Conservation (phyloP, 2,329 filamentous ascomycete genomes). For the Botrytis hyacinthi region DNA sequence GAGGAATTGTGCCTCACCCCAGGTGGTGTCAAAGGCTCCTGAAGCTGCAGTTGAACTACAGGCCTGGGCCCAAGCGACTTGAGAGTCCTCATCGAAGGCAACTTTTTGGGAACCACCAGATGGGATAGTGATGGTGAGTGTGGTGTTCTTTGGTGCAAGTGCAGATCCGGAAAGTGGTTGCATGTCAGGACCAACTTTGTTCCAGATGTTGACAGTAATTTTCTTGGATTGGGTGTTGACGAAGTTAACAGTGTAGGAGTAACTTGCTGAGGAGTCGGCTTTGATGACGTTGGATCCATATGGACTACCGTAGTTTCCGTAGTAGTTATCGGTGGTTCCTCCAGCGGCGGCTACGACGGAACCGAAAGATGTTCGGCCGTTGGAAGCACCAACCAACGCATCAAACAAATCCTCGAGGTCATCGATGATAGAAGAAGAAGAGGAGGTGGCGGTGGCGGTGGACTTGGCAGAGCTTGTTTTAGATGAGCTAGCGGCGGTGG, state of each 20-base stretch:
- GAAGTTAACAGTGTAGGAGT: conserved; percentile 34
- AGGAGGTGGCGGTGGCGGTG: not conserved
- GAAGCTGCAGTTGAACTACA: conserved; percentile 20
- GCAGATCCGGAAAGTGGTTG: conserved; percentile 29
- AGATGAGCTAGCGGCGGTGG: conserved; percentile 11
- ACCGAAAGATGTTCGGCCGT: conserved; percentile 30
- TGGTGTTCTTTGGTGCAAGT: conserved; percentile 32
- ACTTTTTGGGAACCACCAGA: conserved; percentile 32
- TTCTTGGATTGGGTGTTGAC: conserved; percentile 27
- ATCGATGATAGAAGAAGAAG: conserved; percentile 7
- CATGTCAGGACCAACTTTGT: conserved; percentile 30
- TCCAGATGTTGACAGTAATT: conserved; percentile 36
- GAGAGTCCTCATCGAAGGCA: conserved; percentile 35
- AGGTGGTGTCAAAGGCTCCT: conserved; percentile 33
- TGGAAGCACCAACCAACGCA: conserved; percentile 31
- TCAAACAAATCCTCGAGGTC: conserved; percentile 22
- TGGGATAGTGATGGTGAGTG: conserved; percentile 32
- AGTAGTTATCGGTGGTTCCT: conserved; percentile 22
- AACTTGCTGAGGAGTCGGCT: conserved; percentile 25
- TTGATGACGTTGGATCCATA: conserved; percentile 37
- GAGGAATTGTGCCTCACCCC: conserved; percentile 35
- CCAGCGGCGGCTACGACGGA: not conserved
- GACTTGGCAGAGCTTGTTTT: conserved; percentile 10
- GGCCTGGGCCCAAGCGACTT: conserved; percentile 32
- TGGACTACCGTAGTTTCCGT: conserved; percentile 34